Conservation (phyloP, 2,329 filamentous ascomycete species). For the Fusarium coffeatum region DNA sequence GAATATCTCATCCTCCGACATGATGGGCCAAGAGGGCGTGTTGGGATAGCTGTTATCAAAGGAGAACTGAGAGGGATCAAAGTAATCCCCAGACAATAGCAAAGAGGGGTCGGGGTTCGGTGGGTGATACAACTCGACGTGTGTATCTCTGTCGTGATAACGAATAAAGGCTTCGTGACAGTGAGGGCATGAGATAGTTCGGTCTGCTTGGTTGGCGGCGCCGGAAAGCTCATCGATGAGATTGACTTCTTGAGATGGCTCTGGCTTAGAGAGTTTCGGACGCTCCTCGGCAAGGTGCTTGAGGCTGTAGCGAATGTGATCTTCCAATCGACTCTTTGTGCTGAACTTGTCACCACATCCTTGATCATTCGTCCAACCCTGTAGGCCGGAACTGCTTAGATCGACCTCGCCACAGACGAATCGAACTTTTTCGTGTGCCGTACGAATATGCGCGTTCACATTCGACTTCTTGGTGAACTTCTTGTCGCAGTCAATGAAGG, state of each 20-base stretch:
- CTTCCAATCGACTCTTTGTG: slow-evolving; percentile 81
- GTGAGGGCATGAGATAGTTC: slow-evolving; percentile 59
- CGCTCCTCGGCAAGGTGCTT: slow-evolving; percentile 76
- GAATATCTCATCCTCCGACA: slow-evolving; percentile 51
- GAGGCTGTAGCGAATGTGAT: slow-evolving; percentile 84
- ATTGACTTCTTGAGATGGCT: slow-evolving; percentile 38
- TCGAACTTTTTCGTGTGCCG: slow-evolving; percentile 78
- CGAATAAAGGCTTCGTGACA: slow-evolving; percentile 62
- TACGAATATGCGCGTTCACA: slow-evolving; percentile 80
- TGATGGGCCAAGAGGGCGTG: slow-evolving; percentile 41
- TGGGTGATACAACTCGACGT: slow-evolving; percentile 53
- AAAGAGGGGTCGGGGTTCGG: slow-evolving; percentile 37
- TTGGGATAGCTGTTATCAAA: slow-evolving; percentile 37
- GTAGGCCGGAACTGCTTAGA: slow-evolving; percentile 67
- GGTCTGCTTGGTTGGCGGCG: slow-evolving; percentile 54
- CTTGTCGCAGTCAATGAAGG: slow-evolving; percentile 75
- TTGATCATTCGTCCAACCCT: slow-evolving; percentile 71
- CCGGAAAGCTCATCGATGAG: slow-evolving; percentile 59
- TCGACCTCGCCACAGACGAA: slow-evolving; percentile 83
- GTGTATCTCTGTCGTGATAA: slow-evolving; percentile 61
- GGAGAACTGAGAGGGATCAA: slow-evolving; percentile 31
- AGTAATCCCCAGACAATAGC: slow-evolving; percentile 40
- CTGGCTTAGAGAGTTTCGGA: slow-evolving; percentile 49
- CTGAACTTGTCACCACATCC: slow-evolving; percentile 82
- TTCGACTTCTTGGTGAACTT: slow-evolving; percentile 88